Evolutionary conservation across 148 eudicot species (phyloP), one percentile per base, ranked within the genome.

Genomic region (Cornus florida): DNA sequence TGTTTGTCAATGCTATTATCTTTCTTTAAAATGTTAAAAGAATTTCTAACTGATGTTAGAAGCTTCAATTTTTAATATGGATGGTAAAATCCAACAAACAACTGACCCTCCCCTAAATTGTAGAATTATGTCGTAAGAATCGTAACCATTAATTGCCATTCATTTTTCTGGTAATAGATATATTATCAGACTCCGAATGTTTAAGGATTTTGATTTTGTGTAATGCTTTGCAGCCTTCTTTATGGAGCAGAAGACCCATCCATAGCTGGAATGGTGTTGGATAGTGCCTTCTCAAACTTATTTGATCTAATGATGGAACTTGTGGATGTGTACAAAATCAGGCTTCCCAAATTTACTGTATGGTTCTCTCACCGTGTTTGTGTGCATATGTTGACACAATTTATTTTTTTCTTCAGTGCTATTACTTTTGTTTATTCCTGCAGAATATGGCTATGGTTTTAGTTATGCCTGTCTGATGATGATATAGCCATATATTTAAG

Each of bases 201-300:
- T 10, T 64, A 72, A 71, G 39, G 22, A 24, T 19, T 71, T 72
- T 79, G 48, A 35, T 65, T 77, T 77, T 74, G 71, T 81, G 46
- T 78, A n/a, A 7, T 81, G 17, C 19, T 38, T 74, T 84, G 86
- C 93, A 94, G 98, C 88, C 91, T 94, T 84, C 93, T 94, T 80
- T 94, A 92, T 88, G 98, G 93, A 87, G 92, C 95, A 28, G 97
- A 92, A 83, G 98, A 94, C 82, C 98, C 98, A 77, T 94, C 93
- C 74, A 87, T 94, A 75, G 89, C 97, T 70, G 98, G 97, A 81
- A 87, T 94, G 93, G 98, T 92, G 77, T 75, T 94, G 84, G 98
- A 94, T 83, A 94, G 98, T 83, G 95, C 93, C 62, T 94, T 94
- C 84, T 90, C 98, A 60, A 91, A 92, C 85, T 87, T 94, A 78